These are phyloP conservation scores for Aspergillus floridensis DNA, from an alignment of 2,329 filamentous ascomycete genomes.

Conservation along the genomic window DNA sequence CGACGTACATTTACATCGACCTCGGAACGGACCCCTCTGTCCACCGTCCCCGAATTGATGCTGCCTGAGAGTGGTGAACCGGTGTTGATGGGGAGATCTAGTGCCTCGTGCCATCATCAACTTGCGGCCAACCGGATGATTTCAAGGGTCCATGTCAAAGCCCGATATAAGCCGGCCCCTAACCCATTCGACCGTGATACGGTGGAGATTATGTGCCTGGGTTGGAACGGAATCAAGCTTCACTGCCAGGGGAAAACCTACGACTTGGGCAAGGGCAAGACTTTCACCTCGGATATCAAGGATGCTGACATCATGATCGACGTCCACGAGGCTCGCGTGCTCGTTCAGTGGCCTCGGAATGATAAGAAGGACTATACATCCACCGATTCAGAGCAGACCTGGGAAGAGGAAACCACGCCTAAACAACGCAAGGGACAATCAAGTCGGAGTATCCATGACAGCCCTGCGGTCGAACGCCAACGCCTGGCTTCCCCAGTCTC, in stretches of 20 bases:
- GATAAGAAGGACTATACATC: constrained; percentile 54
- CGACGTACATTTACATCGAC: constrained; percentile 58
- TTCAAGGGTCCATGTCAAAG: constrained; percentile 89
- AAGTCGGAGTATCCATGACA: constrained; percentile 34
- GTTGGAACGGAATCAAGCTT: constrained; percentile 93
- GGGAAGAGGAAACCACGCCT: constrained; percentile 59
- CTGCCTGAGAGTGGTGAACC: constrained; percentile 78
- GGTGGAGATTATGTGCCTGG: constrained; percentile 85
- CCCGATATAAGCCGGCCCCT: constrained; percentile 71
- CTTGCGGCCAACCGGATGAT: constrained; percentile 88
- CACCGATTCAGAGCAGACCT: constrained; percentile 64
- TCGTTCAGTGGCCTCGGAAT: constrained; percentile 78
- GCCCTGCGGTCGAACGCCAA: constrained; percentile 57
- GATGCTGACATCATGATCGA: constrained; percentile 90
- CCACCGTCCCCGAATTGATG: constrained; percentile 76
- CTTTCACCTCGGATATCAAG: constrained; percentile 85
- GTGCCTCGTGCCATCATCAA: constrained; percentile 93
- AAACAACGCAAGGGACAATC: constrained; percentile 30
- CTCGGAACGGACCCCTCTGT: constrained; percentile 79
- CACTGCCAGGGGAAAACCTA: constrained; percentile 86
- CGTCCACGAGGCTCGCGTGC: constrained; percentile 85
- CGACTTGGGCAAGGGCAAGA: constrained; percentile 82
- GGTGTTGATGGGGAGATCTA: constrained; percentile 86
- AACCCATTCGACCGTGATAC: constrained; percentile 68
- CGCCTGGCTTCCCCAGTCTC: constrained; percentile 74